Conservation (phyloP, 2,329 filamentous ascomycete species). For the Penicillium sp. region DNA sequence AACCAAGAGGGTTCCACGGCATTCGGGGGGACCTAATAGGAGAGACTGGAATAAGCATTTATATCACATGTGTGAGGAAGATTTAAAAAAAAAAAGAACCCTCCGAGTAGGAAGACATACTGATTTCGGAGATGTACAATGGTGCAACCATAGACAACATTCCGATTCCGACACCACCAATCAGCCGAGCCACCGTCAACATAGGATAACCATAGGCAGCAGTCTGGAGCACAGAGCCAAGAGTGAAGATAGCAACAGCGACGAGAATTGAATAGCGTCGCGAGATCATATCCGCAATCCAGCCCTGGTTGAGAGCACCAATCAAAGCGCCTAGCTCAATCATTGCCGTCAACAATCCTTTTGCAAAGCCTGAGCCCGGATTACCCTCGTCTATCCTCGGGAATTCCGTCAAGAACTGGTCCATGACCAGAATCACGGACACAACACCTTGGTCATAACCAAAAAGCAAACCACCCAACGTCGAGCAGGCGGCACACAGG, state of each 20-base stretch:
- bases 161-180: slow-evolving; percentile 55
- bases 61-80: too few species aligned
- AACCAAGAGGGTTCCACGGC: slow-evolving; percentile 48
- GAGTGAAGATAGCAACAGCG: slow-evolving; percentile 52
- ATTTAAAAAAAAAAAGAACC: not conserved
- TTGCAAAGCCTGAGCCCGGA: slow-evolving; percentile 42
- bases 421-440: slow-evolving; percentile 53
- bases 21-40: slow-evolving; percentile 44
- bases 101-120: slow-evolving; percentile 19
- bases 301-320: slow-evolving; percentile 49
- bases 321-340: slow-evolving; percentile 55
- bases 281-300: slow-evolving; percentile 54
- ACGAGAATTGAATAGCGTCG: slow-evolving; percentile 55
- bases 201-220: slow-evolving; percentile 52
- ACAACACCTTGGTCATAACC: slow-evolving; percentile 51
- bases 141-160: slow-evolving; percentile 53
- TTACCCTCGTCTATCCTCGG: slow-evolving; percentile 44
- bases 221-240: slow-evolving; percentile 55
- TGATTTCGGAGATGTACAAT: slow-evolving; percentile 55
- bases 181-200: slow-evolving; percentile 51
- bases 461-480: slow-evolving; percentile 52
- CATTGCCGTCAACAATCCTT: slow-evolving; percentile 55
- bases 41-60: not conserved
- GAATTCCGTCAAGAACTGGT: slow-evolving; percentile 51
- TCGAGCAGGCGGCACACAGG: slow-evolving; percentile 53